A percentile compares a stretch with the other conserved stretches of the same genome.
These are phyloP conservation scores for Sugiyamaella qingdaonensis DNA, from an alignment of 805 yeast species.

Conservation along the genomic window DNA sequence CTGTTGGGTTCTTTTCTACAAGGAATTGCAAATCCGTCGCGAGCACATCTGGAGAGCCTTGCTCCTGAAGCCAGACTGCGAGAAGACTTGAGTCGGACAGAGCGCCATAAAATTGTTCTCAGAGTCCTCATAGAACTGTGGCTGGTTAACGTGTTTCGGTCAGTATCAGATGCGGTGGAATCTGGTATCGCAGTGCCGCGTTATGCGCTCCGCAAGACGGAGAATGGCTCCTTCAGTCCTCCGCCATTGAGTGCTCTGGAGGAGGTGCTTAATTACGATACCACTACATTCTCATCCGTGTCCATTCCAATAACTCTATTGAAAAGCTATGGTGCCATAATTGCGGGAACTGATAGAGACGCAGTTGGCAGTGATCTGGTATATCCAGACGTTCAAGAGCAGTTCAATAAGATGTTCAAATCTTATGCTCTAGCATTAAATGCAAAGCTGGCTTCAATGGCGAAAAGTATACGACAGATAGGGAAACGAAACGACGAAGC, in stretches of 20 bases:
- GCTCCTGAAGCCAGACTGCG: slow-evolving; percentile 36
- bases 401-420: slow-evolving; percentile 37
- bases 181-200: slow-evolving; percentile 37
- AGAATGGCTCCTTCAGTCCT: slow-evolving; percentile 30
- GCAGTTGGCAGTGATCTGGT: slow-evolving; percentile 8
- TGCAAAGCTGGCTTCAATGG: slow-evolving; percentile 34
- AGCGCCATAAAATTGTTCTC: slow-evolving; percentile 45
- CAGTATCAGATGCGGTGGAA: slow-evolving; percentile 39
- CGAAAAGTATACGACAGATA: slow-evolving; percentile 35
- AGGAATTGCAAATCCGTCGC: slow-evolving; percentile 24
- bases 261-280: slow-evolving; percentile 43
- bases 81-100: slow-evolving; percentile 41
- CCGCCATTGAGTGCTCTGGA: slow-evolving; percentile 42
- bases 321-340: slow-evolving; percentile 51
- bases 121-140: slow-evolving; percentile 56
- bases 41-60: slow-evolving; percentile 19
- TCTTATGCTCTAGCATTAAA: slow-evolving; percentile 49
- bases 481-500: slow-evolving; percentile 45
- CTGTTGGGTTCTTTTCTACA: slow-evolving; percentile 38
- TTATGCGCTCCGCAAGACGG: slow-evolving; percentile 33
- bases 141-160: slow-evolving; percentile 52
- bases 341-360: slow-evolving; percentile 1
- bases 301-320: slow-evolving; percentile 35
- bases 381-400: slow-evolving; percentile 22
- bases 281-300: slow-evolving; percentile 22